Percentiles rank a stretch among this genome's conserved stretches.
These are phyloP conservation scores for Globisporangium splendens DNA, from an alignment of 352 stramenopile species.

Conservation along the genomic window DNA sequence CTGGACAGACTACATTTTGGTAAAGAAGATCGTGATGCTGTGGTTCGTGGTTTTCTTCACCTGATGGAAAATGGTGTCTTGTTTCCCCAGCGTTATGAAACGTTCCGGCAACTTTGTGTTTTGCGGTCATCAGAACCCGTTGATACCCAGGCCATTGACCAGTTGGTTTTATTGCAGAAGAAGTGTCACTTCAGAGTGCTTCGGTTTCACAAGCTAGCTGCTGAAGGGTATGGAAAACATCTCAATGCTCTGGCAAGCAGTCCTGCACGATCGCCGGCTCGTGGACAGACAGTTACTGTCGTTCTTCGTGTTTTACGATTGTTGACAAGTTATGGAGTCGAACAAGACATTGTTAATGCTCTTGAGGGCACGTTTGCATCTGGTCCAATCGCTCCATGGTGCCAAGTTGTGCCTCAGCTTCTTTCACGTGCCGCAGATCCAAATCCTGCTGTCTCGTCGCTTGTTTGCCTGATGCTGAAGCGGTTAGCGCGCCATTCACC, in stretches of 20 bases:
- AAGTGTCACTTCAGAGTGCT: slow-evolving; percentile 30
- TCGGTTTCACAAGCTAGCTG: slow-evolving; percentile 34
- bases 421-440: slow-evolving; percentile 65
- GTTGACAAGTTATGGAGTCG: slow-evolving; percentile 57
- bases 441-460: slow-evolving; percentile 34
- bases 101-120: slow-evolving; percentile 31
- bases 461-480: slow-evolving; percentile 57
- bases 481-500: slow-evolving; percentile 59
- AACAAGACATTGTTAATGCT: slow-evolving; percentile 32
- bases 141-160: slow-evolving; percentile 17
- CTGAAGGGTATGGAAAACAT: slow-evolving; percentile 30
- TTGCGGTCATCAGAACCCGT: slow-evolving; percentile 11
- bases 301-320: slow-evolving; percentile 62
- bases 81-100: slow-evolving; percentile 27
- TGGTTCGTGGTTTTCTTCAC: slow-evolving; percentile 43
- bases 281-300: slow-evolving; percentile 38
- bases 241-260: slow-evolving; percentile 3
- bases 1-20: slow-evolving; percentile 37
- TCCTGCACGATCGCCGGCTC: background rate
- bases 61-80: slow-evolving; percentile 51
- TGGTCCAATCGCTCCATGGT: slow-evolving; percentile 61
- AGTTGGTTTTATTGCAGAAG: slow-evolving; percentile 32
- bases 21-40: slow-evolving; percentile 24
- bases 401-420: slow-evolving; percentile 66
- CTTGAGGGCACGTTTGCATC: slow-evolving; percentile 41